Evolutionary conservation across 2,329 filamentous ascomycete genomes (phyloP).

Genomic region (Neonectria hederae): DNA sequence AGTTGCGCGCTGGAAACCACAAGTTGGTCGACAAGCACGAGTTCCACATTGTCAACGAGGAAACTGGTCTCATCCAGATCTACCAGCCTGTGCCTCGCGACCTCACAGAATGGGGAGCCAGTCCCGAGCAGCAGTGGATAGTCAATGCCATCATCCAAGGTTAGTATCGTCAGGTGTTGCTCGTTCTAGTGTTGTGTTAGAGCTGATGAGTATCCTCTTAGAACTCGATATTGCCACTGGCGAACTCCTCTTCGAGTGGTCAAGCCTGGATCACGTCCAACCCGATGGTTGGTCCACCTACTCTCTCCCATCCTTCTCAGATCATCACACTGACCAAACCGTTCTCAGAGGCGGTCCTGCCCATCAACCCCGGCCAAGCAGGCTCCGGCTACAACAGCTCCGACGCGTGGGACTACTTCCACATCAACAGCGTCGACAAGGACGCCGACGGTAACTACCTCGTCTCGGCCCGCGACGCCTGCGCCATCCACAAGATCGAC

Average conservation of each 20-base stretch:
- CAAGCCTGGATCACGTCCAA: constrained; percentile 40
- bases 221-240: constrained; percentile 62
- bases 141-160: constrained; percentile 64
- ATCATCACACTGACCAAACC: background rate
- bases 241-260: constrained; percentile 60
- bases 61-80: constrained; percentile 63
- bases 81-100: constrained; percentile 60
- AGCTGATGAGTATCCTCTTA: constrained; percentile 25
- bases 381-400: constrained; percentile 43
- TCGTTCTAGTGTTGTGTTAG: background rate
- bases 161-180: constrained; percentile 37
- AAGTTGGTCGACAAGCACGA: constrained; percentile 64
- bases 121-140: constrained; percentile 63
- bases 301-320: no score
- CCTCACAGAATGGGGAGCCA: constrained; percentile 56
- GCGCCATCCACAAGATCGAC: constrained; percentile 59
- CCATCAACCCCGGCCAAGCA: constrained; percentile 56
- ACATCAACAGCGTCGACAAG: constrained; percentile 67
- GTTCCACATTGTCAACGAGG: constrained; percentile 62
- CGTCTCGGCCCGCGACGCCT: constrained; percentile 61
- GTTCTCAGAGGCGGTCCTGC: constrained; percentile 53
- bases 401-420: constrained; percentile 65
- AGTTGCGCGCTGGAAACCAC: constrained; percentile 62
- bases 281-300: constrained; percentile 35
- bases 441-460: constrained; percentile 59